Evolutionary conservation across 345 rosid species (phyloP), one percentile per base, ranked within the genome.

Genomic region (Lagerstroemia speciosa): DNA sequence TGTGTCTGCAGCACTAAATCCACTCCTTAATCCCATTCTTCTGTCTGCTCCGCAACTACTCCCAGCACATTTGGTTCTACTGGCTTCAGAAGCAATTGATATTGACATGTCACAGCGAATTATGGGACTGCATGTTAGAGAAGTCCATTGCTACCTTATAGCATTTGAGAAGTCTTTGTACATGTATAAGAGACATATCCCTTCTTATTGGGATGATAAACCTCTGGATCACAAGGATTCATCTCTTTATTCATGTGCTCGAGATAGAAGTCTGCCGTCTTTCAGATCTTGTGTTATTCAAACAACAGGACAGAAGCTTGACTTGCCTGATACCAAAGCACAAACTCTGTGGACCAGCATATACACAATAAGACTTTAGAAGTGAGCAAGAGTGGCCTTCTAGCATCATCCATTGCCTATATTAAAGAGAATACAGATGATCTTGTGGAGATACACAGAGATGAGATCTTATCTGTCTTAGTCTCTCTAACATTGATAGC

Each of bases 1-100:
- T 72, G 48, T 87, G 74, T 57, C 74, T 34, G 81, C 84, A 45
- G 85, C 86, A 67, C 74, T 78, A 72, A 79, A 87, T 27, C 82
- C 91, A 76, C 85, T 93, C 69, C 77, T 70, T 46, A 75, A 81
- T 75, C 94, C 91, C 19, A 60, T 85, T 73, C 52, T 77, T 36
- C 73, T 75, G 65, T 87, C 91, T 76, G 89, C 97, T 30, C 97
- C 98, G 57, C 86, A 81, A 78, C 62, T 85, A 72, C 72, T 93
- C 69, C 91, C 81, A 69, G 85, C 91, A 58, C 76, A 91, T 80
- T 67, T 86, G 65, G 64, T 85, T 72, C 74, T 81, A 74, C 72
- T 87, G 82, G 86, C 80, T 69, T 77, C 89, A 66, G 92, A 87
- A 61, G 78, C 86, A 65, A 76, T 91, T 64, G 82, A 87, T 62